Conservation (phyloP, 345 rosid species). For the Anacardium occidentale region DNA sequence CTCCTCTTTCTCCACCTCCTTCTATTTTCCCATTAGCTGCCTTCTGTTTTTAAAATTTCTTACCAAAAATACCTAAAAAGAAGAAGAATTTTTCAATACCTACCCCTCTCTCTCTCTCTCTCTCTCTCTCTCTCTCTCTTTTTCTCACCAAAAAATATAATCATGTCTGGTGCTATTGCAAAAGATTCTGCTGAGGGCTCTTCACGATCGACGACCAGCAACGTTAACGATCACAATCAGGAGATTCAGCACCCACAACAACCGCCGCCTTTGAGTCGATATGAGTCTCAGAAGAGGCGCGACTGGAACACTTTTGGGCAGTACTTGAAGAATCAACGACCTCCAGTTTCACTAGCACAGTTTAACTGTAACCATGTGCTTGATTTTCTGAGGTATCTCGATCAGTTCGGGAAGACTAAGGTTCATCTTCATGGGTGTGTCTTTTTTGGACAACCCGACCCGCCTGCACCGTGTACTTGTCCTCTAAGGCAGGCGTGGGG, state of each 20-base stretch:
- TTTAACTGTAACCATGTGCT: constrained; percentile 65
- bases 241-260: constrained; percentile 6
- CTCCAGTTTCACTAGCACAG: constrained; percentile 51
- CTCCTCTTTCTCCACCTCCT: constrained; percentile 23
- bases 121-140: neutral
- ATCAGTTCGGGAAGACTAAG: constrained; percentile 85
- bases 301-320: constrained; percentile 93
- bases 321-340: constrained; percentile 72
- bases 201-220: constrained; percentile 12
- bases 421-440: constrained; percentile 70
- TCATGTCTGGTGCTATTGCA: constrained; percentile 32
- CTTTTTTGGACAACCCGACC: constrained; percentile 80
- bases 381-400: constrained; percentile 69
- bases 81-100: neutral
- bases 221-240: too few species aligned
- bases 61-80: constrained; percentile 23
- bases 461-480: constrained; percentile 83
- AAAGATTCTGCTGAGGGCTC: constrained; percentile 44
- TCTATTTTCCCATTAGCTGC: constrained; percentile 12
- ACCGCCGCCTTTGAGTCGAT: constrained; percentile 59
- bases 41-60: constrained; percentile 17
- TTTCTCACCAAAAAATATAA: constrained; percentile 9
- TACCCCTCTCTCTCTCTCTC: neutral
- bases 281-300: constrained; percentile 77
- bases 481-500: constrained; percentile 91